These are phyloP conservation scores for Diaporthe eres DNA, from an alignment of 2,329 filamentous ascomycete genomes.

Conservation along the genomic window DNA sequence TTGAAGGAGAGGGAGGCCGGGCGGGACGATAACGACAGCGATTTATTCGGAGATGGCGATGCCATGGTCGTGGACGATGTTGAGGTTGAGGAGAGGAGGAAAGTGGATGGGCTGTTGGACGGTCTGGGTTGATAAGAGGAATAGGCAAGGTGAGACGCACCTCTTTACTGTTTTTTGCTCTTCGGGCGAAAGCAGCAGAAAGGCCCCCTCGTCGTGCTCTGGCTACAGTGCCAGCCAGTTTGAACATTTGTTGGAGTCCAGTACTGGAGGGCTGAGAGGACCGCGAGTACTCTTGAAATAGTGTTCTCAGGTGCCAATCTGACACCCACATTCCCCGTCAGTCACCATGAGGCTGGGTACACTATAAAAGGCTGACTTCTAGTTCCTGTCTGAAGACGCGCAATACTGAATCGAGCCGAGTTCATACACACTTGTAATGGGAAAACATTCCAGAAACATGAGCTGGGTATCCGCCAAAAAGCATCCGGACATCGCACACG, in stretches of 20 bases:
- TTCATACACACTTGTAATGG: not conserved
- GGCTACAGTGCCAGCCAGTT: not conserved
- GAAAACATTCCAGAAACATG: not conserved
- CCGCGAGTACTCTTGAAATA: not conserved
- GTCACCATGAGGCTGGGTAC: not conserved
- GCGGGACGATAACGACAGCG: not conserved
- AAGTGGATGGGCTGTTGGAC: conserved; percentile 59
- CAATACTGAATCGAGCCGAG: not conserved
- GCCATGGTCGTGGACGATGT: conserved; percentile 52
- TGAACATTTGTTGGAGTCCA: not conserved
- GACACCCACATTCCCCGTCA: not conserved
- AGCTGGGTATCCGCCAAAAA: conserved; percentile 25
- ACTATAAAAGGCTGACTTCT: not conserved
- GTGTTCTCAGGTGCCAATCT: not conserved
- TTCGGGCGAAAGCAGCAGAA: not conserved
- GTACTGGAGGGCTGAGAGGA: not conserved
- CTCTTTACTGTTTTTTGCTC: too few relatives aligned
- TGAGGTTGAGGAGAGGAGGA: conserved; percentile 56
- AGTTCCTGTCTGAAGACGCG: not conserved
- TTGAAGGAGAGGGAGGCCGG: conserved; percentile 48
- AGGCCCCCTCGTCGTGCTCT: not conserved
- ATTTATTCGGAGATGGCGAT: conserved; percentile 43
- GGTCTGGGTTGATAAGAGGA: conserved; percentile 42
- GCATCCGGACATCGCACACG: not conserved
- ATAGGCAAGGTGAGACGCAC: not conserved